Conservation (phyloP, 2,329 filamentous ascomycete species). For the Daldinia eschscholtzii region DNA sequence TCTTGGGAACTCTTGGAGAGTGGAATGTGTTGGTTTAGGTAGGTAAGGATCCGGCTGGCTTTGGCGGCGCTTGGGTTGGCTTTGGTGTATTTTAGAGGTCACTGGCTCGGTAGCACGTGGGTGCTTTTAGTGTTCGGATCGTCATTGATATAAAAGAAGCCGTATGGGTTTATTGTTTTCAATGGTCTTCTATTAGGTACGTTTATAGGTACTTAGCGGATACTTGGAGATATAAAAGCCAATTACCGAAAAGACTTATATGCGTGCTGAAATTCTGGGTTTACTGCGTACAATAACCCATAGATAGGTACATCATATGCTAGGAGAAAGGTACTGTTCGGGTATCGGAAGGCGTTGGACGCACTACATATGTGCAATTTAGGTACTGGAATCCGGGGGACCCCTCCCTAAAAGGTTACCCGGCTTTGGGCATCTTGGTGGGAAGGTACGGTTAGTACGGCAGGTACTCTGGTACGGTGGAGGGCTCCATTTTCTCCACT, state of each 20-base stretch:
- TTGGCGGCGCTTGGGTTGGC: neutral
- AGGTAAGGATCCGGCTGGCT: neutral
- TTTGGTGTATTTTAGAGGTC: constrained; percentile 12
- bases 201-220: neutral
- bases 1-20: neutral
- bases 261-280: neutral
- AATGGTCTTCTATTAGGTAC: neutral
- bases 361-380: constrained; percentile 5
- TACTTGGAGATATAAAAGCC: neutral
- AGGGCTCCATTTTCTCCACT: constrained; percentile 31
- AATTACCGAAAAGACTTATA: neutral
- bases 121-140: constrained; percentile 25
- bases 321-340: neutral
- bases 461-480: neutral
- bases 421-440: constrained; percentile 12
- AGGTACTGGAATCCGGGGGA: constrained; percentile 30
- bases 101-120: constrained; percentile 40
- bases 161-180: neutral
- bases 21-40: neutral
- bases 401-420: constrained; percentile 21
- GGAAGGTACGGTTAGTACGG: neutral
- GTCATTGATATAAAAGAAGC: constrained; percentile 11
- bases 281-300: neutral
- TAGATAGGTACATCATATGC: constrained; percentile 1
- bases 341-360: constrained; percentile 1